Conservation (phyloP, 2,329 filamentous ascomycete genomes). For the Shiraia bambusicola region DNA sequence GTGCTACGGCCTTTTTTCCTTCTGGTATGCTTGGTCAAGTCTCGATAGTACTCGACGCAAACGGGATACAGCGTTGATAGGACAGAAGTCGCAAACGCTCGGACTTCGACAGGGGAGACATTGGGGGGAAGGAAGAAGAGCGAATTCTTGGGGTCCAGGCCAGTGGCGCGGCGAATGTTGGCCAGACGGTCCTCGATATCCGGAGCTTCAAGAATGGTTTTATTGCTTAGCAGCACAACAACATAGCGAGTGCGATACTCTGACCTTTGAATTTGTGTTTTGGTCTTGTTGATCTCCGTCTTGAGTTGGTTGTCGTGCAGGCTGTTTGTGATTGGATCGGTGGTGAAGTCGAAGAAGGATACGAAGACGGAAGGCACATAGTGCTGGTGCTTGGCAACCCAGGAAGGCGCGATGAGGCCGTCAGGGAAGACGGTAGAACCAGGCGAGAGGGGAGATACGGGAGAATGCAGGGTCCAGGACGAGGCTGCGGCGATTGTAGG, state of each 20-base stretch:
- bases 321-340: conserved; percentile 71
- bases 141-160: conserved; percentile 75
- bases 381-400: conserved; percentile 87
- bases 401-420: conserved; percentile 77
- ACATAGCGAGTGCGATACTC: conserved; percentile 77
- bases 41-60: conserved; percentile 87
- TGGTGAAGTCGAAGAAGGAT: conserved; percentile 76
- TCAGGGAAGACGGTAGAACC: conserved; percentile 84
- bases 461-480: conserved; percentile 72
- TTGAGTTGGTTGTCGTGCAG: conserved; percentile 87
- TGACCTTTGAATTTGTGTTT: conserved; percentile 65
- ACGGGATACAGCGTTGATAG: conserved; percentile 71
- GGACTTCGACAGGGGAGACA: conserved; percentile 69
- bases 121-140: conserved; percentile 80
- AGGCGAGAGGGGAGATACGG: conserved; percentile 85
- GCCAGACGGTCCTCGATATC: conserved; percentile 75
- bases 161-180: conserved; percentile 75
- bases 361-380: conserved; percentile 78
- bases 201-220: conserved; percentile 58
- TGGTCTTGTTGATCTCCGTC: conserved; percentile 78
- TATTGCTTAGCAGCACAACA: conserved; percentile 75
- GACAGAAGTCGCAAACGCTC: conserved; percentile 71
- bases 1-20: conserved; percentile 81
- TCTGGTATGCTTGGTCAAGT: conserved; percentile 86
- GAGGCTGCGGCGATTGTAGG: conserved; percentile 53